Conservation (phyloP, 495 filamentous ascomycete genomes). For the Glonium stellatum region DNA sequence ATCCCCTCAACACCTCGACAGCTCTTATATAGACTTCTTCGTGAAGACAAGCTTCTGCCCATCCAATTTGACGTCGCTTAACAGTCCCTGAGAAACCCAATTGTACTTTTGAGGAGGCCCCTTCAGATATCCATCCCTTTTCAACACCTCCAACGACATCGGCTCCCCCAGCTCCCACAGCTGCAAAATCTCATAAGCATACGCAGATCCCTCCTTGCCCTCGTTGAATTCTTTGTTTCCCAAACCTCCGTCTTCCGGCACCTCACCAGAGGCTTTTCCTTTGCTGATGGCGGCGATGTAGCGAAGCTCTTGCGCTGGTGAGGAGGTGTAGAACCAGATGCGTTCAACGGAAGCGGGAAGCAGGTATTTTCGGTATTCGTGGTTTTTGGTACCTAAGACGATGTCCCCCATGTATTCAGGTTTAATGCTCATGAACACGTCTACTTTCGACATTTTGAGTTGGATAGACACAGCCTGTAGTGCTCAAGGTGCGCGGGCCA, state of each 20-base stretch:
- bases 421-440: conserved; percentile 37
- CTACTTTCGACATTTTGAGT: not conserved
- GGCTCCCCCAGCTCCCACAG: not conserved
- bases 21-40: too few relatives aligned
- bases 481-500: too few relatives aligned
- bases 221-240: not conserved
- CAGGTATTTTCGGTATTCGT: conserved; percentile 39
- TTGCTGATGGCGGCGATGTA: conserved; percentile 10
- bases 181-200: not conserved
- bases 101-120: too few relatives aligned
- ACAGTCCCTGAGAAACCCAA: too few relatives aligned
- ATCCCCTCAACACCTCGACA: too few relatives aligned
- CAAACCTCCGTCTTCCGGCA: not conserved
- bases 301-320: too few relatives aligned
- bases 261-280: not conserved
- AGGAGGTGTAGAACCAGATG: conserved; percentile 36
- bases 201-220: not conserved
- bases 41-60: too few relatives aligned
- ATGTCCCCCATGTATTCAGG: conserved; percentile 37
- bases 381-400: conserved; percentile 33
- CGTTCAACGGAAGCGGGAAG: conserved; percentile 30
- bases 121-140: not conserved
- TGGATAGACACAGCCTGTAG: too few relatives aligned
- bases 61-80: too few relatives aligned
- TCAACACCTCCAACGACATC: not conserved